Evolutionary conservation across 179 eudicot species (phyloP).

Genomic region (Spinacia oleracea): DNA sequence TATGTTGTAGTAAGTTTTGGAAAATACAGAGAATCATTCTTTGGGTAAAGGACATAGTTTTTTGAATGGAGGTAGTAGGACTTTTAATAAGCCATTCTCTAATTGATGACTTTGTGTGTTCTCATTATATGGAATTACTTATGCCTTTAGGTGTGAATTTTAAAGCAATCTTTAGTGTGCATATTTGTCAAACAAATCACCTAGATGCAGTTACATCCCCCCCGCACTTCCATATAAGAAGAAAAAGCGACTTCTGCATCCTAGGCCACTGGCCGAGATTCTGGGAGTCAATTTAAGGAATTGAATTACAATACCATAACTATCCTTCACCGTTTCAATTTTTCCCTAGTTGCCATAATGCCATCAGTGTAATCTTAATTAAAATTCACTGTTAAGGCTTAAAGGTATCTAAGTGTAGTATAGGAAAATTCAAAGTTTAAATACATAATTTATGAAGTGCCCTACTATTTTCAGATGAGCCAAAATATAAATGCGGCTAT

Average conservation of each 20-base stretch:
- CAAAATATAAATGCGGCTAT: too few relatives aligned
- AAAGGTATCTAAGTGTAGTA: neutral
- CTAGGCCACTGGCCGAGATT: neutral
- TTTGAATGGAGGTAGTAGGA: neutral
- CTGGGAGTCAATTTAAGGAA: neutral
- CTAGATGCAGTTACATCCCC: too few relatives aligned
- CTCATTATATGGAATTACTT: neutral
- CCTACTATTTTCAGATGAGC: neutral
- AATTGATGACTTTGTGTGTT: neutral
- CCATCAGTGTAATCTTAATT: neutral
- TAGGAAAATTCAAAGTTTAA: too few relatives aligned
- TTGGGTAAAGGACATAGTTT: neutral
- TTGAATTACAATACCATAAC: neutral
- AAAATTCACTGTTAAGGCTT: neutral
- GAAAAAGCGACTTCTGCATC: neutral
- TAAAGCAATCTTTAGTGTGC: neutral
- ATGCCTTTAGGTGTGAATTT: neutral
- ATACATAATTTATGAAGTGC: neutral
- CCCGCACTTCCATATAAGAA: neutral
- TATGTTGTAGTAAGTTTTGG: neutral
- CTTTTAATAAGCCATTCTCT: neutral
- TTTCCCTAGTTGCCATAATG: neutral
- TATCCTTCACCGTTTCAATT: neutral
- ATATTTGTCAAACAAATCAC: too few relatives aligned
- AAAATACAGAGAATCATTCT: neutral